Base-by-base conservation (phyloP, 805 yeast genomes). In the Barnettozyma sucrosica region DNA sequence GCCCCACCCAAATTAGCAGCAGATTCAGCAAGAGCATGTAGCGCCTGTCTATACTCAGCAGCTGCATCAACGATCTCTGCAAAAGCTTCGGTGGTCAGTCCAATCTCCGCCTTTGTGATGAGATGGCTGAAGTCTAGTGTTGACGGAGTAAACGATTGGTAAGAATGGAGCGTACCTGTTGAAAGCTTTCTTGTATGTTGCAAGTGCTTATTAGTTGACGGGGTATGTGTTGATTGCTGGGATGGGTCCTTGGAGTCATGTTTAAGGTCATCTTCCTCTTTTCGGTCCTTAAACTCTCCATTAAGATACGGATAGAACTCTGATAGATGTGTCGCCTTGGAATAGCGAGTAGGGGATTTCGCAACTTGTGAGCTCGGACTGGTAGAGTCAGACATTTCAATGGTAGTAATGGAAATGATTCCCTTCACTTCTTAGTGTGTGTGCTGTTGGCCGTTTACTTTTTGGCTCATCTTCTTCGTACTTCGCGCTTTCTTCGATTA, bases 1-100 rank as follows among this genome's bases (percentile, higher is more conserved):
- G 90, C 80, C 3, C 70, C 65, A 1, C 93, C 95, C 58, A 89
- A 77, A 44, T 79, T 81, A 21, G 82, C 81, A 7, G 93, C 83
- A 0, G 88, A 83, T 14, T 65, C 64, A 2, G 89, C 67, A 52
- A 80, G 69, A 41, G 60, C 55, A 36, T 64, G 45, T 55, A 84
- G 60, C 26, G 85, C 72, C 28, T 66, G 55, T 41, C 76, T 57
- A 63, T 81, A 74, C 46, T 66, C 58, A 21, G 62, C 65, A 10
- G 83, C 77, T 43, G 80, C 74, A 3, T 55, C 58, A 16, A 79
- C 53, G 33, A 82, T 66, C 8, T 70, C 70, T n/a, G 67, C 62
- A 55, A 79, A 80, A 2, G 77, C 69, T 10, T 64, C 67, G 10
- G 76, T 63, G 1, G 82, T 77, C 28, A 69, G 66, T 7, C 68